A percentile compares a stretch with the other conserved stretches of the same genome.
phyloP scores from a whole-genome alignment of 805 yeast species.

The Wickerhamiella parazyma region DNA sequence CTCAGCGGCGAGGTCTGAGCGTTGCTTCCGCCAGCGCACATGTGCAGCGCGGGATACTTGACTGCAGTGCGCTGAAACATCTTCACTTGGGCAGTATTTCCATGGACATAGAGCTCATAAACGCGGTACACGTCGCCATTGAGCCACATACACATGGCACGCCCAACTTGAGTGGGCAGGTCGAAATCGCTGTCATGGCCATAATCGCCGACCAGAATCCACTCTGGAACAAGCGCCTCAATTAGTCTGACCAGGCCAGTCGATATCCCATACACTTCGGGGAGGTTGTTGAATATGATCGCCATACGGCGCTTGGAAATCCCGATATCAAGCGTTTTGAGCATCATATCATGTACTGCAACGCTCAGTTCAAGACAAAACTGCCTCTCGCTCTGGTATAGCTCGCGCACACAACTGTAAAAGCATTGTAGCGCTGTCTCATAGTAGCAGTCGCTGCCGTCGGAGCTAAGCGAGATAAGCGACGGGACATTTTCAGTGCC shows the following conservation, averaged over 20 bases:
- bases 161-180: conserved; percentile 22
- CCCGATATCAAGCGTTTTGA: conserved; percentile 19
- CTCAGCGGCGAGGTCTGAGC: neutral
- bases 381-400: conserved; percentile 27
- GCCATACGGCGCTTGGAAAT: conserved; percentile 20
- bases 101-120: conserved; percentile 25
- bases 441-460: neutral
- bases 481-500: conserved; percentile 3
- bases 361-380: conserved; percentile 28
- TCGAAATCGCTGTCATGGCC: conserved; percentile 14
- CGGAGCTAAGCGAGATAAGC: conserved; percentile 1
- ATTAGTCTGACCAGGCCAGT: conserved; percentile 22
- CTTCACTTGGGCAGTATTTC: conserved; percentile 22
- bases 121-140: conserved; percentile 23
- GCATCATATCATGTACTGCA: conserved; percentile 23
- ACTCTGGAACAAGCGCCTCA: conserved; percentile 20
- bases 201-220: conserved; percentile 16
- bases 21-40: conserved; percentile 2
- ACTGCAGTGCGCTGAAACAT: conserved; percentile 1
- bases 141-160: conserved; percentile 21
- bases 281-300: conserved; percentile 24
- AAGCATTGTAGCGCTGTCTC: conserved; percentile 7
- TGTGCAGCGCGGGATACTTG: neutral
- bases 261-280: conserved; percentile 24
- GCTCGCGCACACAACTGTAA: conserved; percentile 26